A percentile compares a stretch with the other conserved stretches of the same genome.
phyloP scores from a whole-genome alignment of 371 early-diverging fungal genomes.

The Circinella umbellata region DNA sequence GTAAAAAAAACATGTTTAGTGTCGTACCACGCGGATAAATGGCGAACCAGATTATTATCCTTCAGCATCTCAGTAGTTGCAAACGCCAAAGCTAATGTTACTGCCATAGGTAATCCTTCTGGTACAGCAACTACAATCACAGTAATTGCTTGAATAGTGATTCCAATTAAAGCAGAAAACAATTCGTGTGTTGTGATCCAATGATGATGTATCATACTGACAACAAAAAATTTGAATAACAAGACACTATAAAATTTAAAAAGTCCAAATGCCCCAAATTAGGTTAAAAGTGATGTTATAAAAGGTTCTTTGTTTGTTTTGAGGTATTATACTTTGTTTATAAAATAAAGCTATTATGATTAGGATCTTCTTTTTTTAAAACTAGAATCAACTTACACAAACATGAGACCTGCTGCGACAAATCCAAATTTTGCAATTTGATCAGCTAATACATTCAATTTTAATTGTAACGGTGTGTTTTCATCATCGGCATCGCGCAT shows the following conservation, averaged over 20 bases:
- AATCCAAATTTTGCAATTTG: conserved; percentile 79
- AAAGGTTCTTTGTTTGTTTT: conserved; percentile 19
- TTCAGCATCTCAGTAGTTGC: conserved; percentile 78
- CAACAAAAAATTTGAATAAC: conserved; percentile 61
- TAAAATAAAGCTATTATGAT: too few species aligned
- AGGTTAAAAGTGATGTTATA: conserved; percentile 3
- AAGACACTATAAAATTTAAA: conserved; percentile 31
- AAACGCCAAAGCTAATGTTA: conserved; percentile 80
- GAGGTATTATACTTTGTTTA: too few species aligned
- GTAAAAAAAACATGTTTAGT: not conserved
- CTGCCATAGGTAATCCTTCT: conserved; percentile 89
- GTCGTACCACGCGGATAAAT: conserved; percentile 66
- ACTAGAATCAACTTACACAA: conserved; percentile 52
- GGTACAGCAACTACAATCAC: conserved; percentile 77
- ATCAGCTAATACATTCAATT: conserved; percentile 75
- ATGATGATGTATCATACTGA: conserved; percentile 46
- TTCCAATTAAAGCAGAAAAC: conserved; percentile 50
- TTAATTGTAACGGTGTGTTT: conserved; percentile 77
- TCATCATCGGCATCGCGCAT: conserved; percentile 60
- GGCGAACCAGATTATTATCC: conserved; percentile 81
- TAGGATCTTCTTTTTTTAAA: not conserved
- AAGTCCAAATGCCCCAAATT: not conserved
- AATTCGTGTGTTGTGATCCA: conserved; percentile 44
- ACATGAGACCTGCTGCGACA: conserved; percentile 62
- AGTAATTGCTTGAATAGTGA: conserved; percentile 65